These are phyloP conservation scores for Cryptococcus floricola DNA, from an alignment of 1,284 basidiomycete species.

Conservation along the genomic window DNA sequence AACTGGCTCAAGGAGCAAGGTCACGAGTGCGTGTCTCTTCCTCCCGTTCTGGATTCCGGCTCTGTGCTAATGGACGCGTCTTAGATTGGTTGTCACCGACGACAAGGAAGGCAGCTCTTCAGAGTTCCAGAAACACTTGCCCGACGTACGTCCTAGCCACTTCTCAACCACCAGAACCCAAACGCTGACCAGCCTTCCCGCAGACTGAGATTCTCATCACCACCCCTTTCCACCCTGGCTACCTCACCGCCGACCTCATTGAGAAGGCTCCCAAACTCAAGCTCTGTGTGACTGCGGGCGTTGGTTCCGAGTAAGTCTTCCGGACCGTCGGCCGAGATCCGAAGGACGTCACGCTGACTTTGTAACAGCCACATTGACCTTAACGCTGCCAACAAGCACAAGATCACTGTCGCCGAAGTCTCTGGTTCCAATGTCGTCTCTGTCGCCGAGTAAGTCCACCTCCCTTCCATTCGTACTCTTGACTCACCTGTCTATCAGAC, in stretches of 20 bases:
- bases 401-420: constrained; percentile 77
- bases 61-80: constrained; percentile 6
- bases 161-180: neutral
- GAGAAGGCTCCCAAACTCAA: constrained; percentile 83
- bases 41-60: neutral
- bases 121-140: constrained; percentile 81
- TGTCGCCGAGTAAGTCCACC: constrained; percentile 64
- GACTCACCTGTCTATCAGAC: constrained; percentile 32
- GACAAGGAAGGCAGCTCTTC: constrained; percentile 84
- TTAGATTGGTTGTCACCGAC: constrained; percentile 59
- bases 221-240: constrained; percentile 84
- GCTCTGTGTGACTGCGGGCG: constrained; percentile 88
- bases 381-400: constrained; percentile 75
- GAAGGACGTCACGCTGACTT: neutral
- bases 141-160: constrained; percentile 58
- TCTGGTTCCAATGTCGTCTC: constrained; percentile 82
- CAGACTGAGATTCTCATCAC: constrained; percentile 60
- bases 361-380: constrained; percentile 71
- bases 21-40: constrained; percentile 60
- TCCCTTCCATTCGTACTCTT: neutral
- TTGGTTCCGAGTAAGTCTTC: constrained; percentile 66
- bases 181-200: neutral
- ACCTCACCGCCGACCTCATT: constrained; percentile 76
- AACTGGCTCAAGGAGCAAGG: constrained; percentile 70
- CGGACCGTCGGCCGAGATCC: neutral